Evolutionary conservation across 2,329 filamentous ascomycete genomes (phyloP), one percentile per base, ranked within the genome.

Genomic region (Emmonsiellopsis sp.): DNA sequence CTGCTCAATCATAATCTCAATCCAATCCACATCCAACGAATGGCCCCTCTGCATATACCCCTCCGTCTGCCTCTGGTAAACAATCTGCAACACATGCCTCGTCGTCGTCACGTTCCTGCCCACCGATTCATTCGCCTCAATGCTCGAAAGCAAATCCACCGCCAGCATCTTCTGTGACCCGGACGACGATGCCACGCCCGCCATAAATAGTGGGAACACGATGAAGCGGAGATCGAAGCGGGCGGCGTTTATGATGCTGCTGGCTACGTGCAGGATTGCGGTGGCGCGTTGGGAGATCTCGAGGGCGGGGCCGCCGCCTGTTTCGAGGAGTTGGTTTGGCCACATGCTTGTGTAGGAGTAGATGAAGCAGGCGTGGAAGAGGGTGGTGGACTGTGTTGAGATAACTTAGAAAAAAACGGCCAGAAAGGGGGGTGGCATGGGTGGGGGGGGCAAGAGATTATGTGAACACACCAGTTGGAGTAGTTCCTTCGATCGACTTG

Each of bases 281-380:
- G 64, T 60, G 15, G 70, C 69, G 35, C 76, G 76, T 40, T 70
- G 65, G 11, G 71, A 68, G 42, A 79, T 73, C 56, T 79, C 73
- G 26, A 64, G 58, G 35, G 70, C 62, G 16, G 70, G 63, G 13
- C 67, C 63, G 13, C 68, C 66, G 7, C 64, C 67, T 1, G 66
- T 69, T 20, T 75, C 68, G 8, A 70, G 58, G 2, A 70, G 63
- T 62, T 81, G 79, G 4, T 68, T 65, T 2, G 73, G 70, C 68
- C 74, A 80, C 72, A 81, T 76, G 59, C 73, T 76, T 5, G 76
- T 79, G 53, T 76, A 74, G n/a, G 74, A 73, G 61, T 79, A 80
- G 50, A 82, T 70, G 15, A 76, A 68, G 43, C 71, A 73, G 16
- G 69, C 69, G 57, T 78, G 75, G 63, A 76, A 79, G 10, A 81